These are phyloP conservation scores for Pachysolen tannophilus DNA, from an alignment of 805 yeast genomes.

Conservation along the genomic window DNA sequence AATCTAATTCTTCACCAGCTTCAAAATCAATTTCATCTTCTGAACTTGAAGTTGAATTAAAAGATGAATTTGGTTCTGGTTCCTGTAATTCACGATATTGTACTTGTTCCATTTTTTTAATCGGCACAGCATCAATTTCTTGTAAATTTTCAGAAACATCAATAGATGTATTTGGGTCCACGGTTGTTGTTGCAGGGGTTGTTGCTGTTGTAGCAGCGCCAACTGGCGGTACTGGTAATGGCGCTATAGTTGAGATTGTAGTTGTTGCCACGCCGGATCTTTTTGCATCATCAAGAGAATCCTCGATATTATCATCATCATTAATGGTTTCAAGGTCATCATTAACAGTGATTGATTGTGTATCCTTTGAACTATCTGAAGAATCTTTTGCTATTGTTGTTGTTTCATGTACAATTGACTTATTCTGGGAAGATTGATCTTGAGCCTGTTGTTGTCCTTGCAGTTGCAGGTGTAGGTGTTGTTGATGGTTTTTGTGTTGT, in stretches of 20 bases:
- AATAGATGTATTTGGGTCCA: background rate
- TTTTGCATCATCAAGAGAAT: conserved; percentile 4
- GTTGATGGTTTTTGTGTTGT: background rate
- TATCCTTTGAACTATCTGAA: conserved; percentile 26
- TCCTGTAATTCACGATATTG: no score
- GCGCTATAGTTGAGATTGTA: background rate
- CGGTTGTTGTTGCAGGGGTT: background rate
- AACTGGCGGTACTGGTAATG: background rate
- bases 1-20: conserved; percentile 39
- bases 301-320: conserved; percentile 7
- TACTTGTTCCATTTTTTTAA: no score
- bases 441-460: background rate
- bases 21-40: conserved; percentile 8
- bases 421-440: background rate
- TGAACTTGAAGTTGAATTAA: conserved; percentile 6
- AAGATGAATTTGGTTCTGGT: conserved; percentile 7
- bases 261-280: background rate
- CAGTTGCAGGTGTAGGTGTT: conserved; percentile 1
- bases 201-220: background rate
- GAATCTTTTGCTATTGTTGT: conserved; percentile 25
- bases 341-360: conserved; percentile 9
- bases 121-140: conserved; percentile 8
- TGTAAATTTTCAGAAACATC: conserved; percentile 3
- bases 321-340: conserved; percentile 20
- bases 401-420: conserved; percentile 14